Percentiles rank a stretch among this genome's conserved stretches.
Conservation (phyloP, 164 flowering plant species). For the Kalanchoe fedtschenkoi region DNA sequence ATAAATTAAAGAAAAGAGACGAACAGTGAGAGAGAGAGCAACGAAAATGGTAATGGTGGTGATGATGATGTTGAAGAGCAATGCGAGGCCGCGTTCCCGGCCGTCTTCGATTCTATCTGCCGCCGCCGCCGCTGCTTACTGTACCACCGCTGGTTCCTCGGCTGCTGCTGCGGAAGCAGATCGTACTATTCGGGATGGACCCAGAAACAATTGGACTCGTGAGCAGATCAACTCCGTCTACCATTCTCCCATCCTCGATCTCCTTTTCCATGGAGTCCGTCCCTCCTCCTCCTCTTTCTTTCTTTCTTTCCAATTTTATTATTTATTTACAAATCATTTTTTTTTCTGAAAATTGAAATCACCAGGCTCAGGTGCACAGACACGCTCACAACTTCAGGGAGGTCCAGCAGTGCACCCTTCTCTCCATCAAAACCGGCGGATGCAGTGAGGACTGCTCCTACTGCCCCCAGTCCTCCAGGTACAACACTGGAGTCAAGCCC, state of each 20-base stretch:
- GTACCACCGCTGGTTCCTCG: not conserved
- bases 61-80: too few species aligned
- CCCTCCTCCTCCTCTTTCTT: not conserved
- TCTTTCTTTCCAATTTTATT: conserved; percentile 2
- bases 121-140: not conserved
- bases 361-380: conserved; percentile 97
- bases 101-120: not conserved
- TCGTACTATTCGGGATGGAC: conserved; percentile 56
- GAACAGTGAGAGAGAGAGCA: too few species aligned
- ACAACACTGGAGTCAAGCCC: conserved; percentile 75
- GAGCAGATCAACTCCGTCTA: conserved; percentile 58
- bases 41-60: too few species aligned
- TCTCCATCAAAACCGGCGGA: conserved; percentile 95
- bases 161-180: conserved; percentile 82
- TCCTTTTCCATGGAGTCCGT: conserved; percentile 89
- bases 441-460: conserved; percentile 98
- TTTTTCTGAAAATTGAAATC: not conserved
- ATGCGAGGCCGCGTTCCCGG: not conserved
- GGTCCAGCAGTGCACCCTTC: conserved; percentile 96
- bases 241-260: conserved; percentile 89
- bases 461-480: conserved; percentile 95
- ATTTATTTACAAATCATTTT: not conserved
- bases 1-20: too few species aligned
- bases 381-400: conserved; percentile 94
- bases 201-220: conserved; percentile 70